Conservation (phyloP, 2,329 filamentous ascomycete species). For the Trichoderma sp. region DNA sequence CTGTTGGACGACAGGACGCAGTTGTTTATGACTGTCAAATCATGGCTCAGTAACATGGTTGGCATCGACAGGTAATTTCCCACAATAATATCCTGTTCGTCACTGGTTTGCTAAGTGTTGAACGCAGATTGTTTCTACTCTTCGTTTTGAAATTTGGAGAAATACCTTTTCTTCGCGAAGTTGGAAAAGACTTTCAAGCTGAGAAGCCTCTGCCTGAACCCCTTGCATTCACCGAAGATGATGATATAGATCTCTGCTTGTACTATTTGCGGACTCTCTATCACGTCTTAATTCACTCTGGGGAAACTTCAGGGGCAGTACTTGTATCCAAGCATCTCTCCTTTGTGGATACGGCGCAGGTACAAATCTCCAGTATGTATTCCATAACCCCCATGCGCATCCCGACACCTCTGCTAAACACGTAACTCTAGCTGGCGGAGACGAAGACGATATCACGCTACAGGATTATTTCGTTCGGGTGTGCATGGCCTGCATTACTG, state of each 20-base stretch:
- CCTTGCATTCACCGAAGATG: slow-evolving; percentile 49
- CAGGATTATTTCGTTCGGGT: slow-evolving; percentile 69
- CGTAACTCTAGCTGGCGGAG: slow-evolving; percentile 45
- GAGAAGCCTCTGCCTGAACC: slow-evolving; percentile 24
- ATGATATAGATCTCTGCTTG: slow-evolving; percentile 74
- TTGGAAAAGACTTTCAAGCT: slow-evolving; percentile 27
- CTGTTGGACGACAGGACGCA: slow-evolving; percentile 73
- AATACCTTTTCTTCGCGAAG: slow-evolving; percentile 51
- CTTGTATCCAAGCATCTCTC: slow-evolving; percentile 61
- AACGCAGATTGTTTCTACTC: slow-evolving; percentile 58
- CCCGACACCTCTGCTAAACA: slow-evolving; percentile 29
- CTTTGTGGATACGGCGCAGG: slow-evolving; percentile 30
- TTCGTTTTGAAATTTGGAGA: slow-evolving; percentile 60
- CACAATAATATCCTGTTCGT: not conserved
- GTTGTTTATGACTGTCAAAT: slow-evolving; percentile 72
- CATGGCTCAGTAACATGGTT: slow-evolving; percentile 73
- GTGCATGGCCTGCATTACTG: slow-evolving; percentile 62
- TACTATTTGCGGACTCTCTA: slow-evolving; percentile 77
- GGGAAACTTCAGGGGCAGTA: slow-evolving; percentile 67
- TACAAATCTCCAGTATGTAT: slow-evolving; percentile 55
- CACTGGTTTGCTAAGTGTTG: not conserved
- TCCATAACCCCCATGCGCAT: not conserved
- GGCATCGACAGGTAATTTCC: slow-evolving; percentile 62
- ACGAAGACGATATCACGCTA: slow-evolving; percentile 59
- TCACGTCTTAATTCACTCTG: slow-evolving; percentile 69